Evolutionary conservation across 2,329 filamentous ascomycete genomes (phyloP), one percentile per base, ranked within the genome.

Genomic region (Nigrograna mackinnonii): DNA sequence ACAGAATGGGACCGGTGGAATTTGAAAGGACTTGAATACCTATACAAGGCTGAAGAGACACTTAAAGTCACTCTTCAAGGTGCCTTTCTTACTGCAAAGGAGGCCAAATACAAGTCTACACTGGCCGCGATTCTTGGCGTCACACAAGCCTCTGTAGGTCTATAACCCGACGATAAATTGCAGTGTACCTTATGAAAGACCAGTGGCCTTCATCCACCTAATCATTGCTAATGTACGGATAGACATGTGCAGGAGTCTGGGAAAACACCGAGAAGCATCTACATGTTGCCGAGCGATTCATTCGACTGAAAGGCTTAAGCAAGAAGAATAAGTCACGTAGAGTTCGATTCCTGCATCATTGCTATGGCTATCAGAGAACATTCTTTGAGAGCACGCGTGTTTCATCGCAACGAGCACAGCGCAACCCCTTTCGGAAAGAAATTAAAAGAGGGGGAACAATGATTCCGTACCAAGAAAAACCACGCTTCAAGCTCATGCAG

Each of bases 71-170:
- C 68, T 22, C 50, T 69, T 5, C 59, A 65, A 2, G 49, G 71
- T 5, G 65, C 67, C n/a, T 60, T 60, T 13, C 59, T 69, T 32
- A 57, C 63, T 18, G 52, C 61, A 0, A 71, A 65, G 36, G 57
- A 60, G 32, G 62, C 66, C 4, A 72, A 72, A 20, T 76, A 76
- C 40, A 75, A 72, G n/a, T n/a, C n/a, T n/a, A n/a, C n/a, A n/a
- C n/a, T n/a, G n/a, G n/a, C n/a, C n/a, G n/a, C n/a, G n/a, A n/a
- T n/a, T n/a, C n/a, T n/a, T n/a, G n/a, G n/a, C n/a, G n/a, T n/a
- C n/a, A n/a, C n/a, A n/a, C n/a, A n/a, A n/a, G n/a, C n/a, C n/a
- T n/a, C n/a, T n/a, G n/a, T n/a, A n/a, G n/a, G n/a, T n/a, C n/a
- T n/a, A n/a, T n/a, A n/a, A n/a, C n/a, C n/a, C n/a, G n/a, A n/a